Evolutionary conservation across 202 grass and related monocot species (phyloP).

Genomic region (Digitaria exilis): DNA sequence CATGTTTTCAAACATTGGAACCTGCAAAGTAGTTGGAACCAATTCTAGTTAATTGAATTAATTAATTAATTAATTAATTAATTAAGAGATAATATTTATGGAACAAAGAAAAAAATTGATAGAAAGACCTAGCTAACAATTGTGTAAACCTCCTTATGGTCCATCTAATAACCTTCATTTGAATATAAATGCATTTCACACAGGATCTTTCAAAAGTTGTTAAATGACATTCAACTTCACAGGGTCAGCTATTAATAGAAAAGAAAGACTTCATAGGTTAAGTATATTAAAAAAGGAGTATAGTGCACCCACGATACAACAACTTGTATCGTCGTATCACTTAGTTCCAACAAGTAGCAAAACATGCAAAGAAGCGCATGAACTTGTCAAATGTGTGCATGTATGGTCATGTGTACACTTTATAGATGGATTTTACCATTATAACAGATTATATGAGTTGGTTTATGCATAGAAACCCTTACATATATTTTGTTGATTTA

Average conservation of each 20-base stretch:
- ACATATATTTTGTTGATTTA: too few relatives aligned
- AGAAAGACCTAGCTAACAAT: neutral
- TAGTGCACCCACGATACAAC: too few relatives aligned
- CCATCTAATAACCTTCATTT: neutral
- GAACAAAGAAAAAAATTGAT: neutral
- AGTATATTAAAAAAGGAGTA: neutral
- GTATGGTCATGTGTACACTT: too few relatives aligned
- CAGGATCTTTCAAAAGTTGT: neutral
- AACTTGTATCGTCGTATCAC: too few relatives aligned
- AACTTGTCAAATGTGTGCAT: too few relatives aligned
- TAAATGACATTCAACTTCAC: neutral
- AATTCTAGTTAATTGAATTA: neutral
- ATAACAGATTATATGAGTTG: too few relatives aligned
- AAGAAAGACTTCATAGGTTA: neutral
- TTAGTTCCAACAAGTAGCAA: too few relatives aligned
- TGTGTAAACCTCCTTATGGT: neutral
- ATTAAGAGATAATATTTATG: neutral
- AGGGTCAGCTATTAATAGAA: neutral
- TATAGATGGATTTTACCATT: too few relatives aligned
- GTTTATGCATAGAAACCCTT: too few relatives aligned
- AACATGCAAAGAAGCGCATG: too few relatives aligned
- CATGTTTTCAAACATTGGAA: conserved; percentile 86
- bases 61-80: conserved; percentile 1
- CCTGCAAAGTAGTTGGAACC: conserved; percentile 35
- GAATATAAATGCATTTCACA: neutral